Percentiles rank a stretch among this genome's conserved stretches.
phyloP scores from a whole-genome alignment of 2,329 filamentous ascomycete species.

The Ramularia endophylla region DNA sequence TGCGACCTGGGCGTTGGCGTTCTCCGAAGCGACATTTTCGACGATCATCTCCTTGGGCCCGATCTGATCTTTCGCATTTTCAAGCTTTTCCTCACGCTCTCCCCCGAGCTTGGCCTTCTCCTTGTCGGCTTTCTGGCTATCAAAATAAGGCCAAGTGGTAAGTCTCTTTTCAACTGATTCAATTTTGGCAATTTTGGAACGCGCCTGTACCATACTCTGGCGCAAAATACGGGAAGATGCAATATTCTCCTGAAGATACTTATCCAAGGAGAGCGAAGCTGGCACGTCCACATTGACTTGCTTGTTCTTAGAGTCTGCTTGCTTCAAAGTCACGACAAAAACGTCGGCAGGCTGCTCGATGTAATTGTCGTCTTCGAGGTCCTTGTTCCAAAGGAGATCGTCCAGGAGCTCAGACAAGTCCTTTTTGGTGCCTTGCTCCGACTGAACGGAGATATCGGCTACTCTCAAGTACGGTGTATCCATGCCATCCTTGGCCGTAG shows the following conservation, averaged over 20 bases:
- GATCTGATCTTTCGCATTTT: too few species aligned
- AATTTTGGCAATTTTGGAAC: slow-evolving; percentile 27
- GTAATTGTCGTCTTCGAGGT: slow-evolving; percentile 19
- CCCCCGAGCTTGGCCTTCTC: too few species aligned
- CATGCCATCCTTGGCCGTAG: slow-evolving; percentile 19
- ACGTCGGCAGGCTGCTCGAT: slow-evolving; percentile 49
- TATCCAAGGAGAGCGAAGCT: slow-evolving; percentile 51
- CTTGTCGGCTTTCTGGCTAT: too few species aligned
- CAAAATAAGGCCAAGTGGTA: slow-evolving; percentile 25
- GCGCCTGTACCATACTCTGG: slow-evolving; percentile 31
- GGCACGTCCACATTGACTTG: slow-evolving; percentile 47
- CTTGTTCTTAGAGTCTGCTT: slow-evolving; percentile 28
- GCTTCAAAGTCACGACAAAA: slow-evolving; percentile 45
- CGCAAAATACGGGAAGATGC: slow-evolving; percentile 44
- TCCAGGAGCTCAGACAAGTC: slow-evolving; percentile 26
- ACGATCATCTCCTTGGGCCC: too few species aligned
- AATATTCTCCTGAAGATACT: slow-evolving; percentile 51
- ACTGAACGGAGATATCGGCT: slow-evolving; percentile 13
- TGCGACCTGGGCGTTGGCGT: slow-evolving; percentile 29
- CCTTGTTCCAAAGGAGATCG: slow-evolving; percentile 27
- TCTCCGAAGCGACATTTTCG: neutral
- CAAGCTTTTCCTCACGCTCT: too few species aligned
- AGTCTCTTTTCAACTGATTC: slow-evolving; percentile 32
- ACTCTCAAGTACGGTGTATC: slow-evolving; percentile 14
- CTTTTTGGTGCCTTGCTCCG: slow-evolving; percentile 10